Conservation (phyloP, 805 yeast species). For the Barnettozyma wickerhamii region DNA sequence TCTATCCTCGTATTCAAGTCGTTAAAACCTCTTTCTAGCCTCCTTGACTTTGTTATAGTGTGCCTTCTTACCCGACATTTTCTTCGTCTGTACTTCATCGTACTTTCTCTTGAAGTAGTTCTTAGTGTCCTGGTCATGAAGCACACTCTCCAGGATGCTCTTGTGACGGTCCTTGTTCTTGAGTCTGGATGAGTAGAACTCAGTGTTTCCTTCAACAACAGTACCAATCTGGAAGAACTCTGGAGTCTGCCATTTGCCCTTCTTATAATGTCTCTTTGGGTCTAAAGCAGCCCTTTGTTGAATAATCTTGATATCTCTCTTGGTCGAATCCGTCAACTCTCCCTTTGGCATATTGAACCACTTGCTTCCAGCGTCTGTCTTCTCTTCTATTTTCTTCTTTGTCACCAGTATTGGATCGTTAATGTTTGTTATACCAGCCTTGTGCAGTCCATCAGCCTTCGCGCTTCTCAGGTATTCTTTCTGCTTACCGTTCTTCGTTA, state of each 20-base stretch:
- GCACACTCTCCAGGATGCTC: slow-evolving; percentile 76
- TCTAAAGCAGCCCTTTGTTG: slow-evolving; percentile 89
- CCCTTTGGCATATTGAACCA: slow-evolving; percentile 84
- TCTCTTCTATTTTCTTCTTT: slow-evolving; percentile 12
- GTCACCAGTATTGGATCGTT: slow-evolving; percentile 42
- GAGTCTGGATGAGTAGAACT: slow-evolving; percentile 65
- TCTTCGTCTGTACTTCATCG: slow-evolving; percentile 65
- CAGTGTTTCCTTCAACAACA: slow-evolving; percentile 75
- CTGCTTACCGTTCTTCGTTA: slow-evolving; percentile 18
- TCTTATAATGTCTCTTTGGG: slow-evolving; percentile 92
- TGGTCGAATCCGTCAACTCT: slow-evolving; percentile 65
- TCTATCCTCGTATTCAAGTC: neutral
- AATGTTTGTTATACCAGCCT: slow-evolving; percentile 28
- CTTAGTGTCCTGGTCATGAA: slow-evolving; percentile 65
- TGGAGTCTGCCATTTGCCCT: slow-evolving; percentile 73
- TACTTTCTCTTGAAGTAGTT: slow-evolving; percentile 84
- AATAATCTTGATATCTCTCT: slow-evolving; percentile 72
- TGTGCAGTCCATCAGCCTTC: slow-evolving; percentile 12
- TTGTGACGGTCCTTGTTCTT: slow-evolving; percentile 68
- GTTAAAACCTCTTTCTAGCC: slow-evolving; percentile 47
- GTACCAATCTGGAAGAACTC: slow-evolving; percentile 88
- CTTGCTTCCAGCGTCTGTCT: slow-evolving; percentile 42
- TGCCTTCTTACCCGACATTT: slow-evolving; percentile 60
- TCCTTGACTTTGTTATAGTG: slow-evolving; percentile 60
- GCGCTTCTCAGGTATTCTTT: slow-evolving; percentile 19